Evolutionary conservation across 2,329 filamentous ascomycete species (phyloP).

Genomic region (Chaetothyriales sp.): DNA sequence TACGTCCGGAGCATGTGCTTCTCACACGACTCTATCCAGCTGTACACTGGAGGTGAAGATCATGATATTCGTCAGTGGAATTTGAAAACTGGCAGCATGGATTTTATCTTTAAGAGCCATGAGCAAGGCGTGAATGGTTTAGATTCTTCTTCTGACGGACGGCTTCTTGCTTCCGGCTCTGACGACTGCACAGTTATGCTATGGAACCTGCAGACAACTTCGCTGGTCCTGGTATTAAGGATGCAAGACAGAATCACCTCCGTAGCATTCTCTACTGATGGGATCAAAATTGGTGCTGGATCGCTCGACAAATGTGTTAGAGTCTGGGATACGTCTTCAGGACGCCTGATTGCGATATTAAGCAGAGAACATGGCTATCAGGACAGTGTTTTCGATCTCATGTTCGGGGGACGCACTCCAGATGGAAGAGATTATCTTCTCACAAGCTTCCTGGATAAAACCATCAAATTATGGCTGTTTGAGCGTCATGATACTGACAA

Average conservation of each 20-base stretch:
- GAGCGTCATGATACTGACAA: slow-evolving; percentile 53
- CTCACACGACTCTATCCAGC: slow-evolving; percentile 84
- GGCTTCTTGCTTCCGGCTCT: slow-evolving; percentile 87
- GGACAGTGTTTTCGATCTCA: slow-evolving; percentile 72
- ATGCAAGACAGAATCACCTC: slow-evolving; percentile 97
- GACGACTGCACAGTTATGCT: slow-evolving; percentile 88
- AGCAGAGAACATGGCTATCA: slow-evolving; percentile 91
- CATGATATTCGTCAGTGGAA: slow-evolving; percentile 98
- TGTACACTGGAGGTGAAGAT: slow-evolving; percentile 93
- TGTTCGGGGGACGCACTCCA: slow-evolving; percentile 80
- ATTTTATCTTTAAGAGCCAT: slow-evolving; percentile 83
- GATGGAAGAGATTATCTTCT: slow-evolving; percentile 79
- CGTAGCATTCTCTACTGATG: slow-evolving; percentile 91
- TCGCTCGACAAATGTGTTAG: slow-evolving; percentile 95
- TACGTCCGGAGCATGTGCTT: slow-evolving; percentile 98
- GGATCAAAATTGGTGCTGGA: slow-evolving; percentile 83
- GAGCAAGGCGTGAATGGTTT: slow-evolving; percentile 97
- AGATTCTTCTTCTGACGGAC: slow-evolving; percentile 86
- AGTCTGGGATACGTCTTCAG: slow-evolving; percentile 84
- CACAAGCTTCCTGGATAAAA: slow-evolving; percentile 89
- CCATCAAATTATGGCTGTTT: slow-evolving; percentile 98
- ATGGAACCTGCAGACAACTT: slow-evolving; percentile 82
- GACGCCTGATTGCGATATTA: slow-evolving; percentile 75
- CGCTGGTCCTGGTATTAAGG: slow-evolving; percentile 68
- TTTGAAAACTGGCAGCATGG: slow-evolving; percentile 67